Evolutionary conservation across 768 basidiomycete genomes (phyloP).

Genomic region (Mycena galopus): DNA sequence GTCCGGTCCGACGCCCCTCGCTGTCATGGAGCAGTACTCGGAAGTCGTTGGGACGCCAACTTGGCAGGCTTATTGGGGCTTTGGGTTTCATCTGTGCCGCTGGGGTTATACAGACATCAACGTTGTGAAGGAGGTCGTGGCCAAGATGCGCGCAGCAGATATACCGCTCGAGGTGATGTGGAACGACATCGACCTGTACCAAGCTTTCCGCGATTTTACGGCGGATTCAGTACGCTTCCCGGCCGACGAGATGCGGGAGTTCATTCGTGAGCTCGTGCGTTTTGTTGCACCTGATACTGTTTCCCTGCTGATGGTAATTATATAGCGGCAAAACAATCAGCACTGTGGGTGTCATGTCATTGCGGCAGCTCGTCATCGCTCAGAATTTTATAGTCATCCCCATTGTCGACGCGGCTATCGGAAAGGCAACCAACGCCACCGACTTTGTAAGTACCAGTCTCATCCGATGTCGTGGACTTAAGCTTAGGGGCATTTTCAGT

Average conservation of each 20-base stretch:
- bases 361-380: not conserved
- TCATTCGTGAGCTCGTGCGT: slow-evolving; percentile 70
- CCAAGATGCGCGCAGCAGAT: slow-evolving; percentile 69
- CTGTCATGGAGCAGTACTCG: slow-evolving; percentile 81
- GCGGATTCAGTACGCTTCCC: slow-evolving; percentile 76
- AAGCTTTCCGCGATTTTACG: slow-evolving; percentile 78
- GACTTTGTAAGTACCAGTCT: slow-evolving; percentile 64
- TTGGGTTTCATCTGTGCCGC: slow-evolving; percentile 84
- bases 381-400: slow-evolving; percentile 64
- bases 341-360: slow-evolving; percentile 50
- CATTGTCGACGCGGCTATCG: slow-evolving; percentile 76
- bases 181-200: slow-evolving; percentile 84
- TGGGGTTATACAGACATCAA: slow-evolving; percentile 47
- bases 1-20: slow-evolving; percentile 66
- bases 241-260: slow-evolving; percentile 61
- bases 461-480: not conserved
- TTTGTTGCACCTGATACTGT: not conserved
- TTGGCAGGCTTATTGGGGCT: slow-evolving; percentile 82
- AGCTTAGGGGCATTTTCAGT: slow-evolving; percentile 55
- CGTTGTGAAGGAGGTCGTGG: slow-evolving; percentile 56
- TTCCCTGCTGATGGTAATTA: not conserved
- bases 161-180: slow-evolving; percentile 90
- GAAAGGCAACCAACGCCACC: slow-evolving; percentile 67
- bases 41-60: slow-evolving; percentile 75
- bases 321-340: slow-evolving; percentile 55